These are phyloP conservation scores for Castanea crenata DNA, from an alignment of 306 rosid genomes.

Conservation along the genomic window DNA sequence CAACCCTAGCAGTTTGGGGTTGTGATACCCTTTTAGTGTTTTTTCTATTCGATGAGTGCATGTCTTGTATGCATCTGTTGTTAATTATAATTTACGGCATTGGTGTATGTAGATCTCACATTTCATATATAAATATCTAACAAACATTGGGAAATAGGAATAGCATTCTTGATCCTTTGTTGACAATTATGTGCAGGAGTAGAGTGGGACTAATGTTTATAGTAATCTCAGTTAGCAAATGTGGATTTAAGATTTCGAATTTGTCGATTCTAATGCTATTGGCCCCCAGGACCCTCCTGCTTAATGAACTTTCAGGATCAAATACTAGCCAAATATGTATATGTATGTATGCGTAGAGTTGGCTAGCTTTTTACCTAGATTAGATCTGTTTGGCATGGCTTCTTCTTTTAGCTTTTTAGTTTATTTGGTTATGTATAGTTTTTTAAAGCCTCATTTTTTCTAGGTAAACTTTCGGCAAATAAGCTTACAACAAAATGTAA, in stretches of 20 bases:
- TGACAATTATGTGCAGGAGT: no score
- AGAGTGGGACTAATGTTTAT: background rate
- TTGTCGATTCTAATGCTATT: no score
- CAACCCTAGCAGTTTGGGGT: background rate
- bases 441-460: no score
- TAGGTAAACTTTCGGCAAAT: background rate
- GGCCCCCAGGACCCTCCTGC: no score
- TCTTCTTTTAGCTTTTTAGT: no score
- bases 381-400: background rate
- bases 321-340: no score
- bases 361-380: background rate
- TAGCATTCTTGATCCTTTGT: background rate
- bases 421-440: no score
- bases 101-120: background rate
- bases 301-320: no score
- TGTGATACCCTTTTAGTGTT: background rate
- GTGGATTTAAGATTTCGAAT: no score
- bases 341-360: no score
- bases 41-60: background rate
- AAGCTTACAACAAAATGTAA: no score
- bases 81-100: background rate
- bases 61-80: background rate
- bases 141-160: background rate
- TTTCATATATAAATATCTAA: no score
- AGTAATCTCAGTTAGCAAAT: background rate